Evolutionary conservation across 2,329 filamentous ascomycete genomes (phyloP), one percentile per base, ranked within the genome.

Genomic region (Plenodomus lindquistii): DNA sequence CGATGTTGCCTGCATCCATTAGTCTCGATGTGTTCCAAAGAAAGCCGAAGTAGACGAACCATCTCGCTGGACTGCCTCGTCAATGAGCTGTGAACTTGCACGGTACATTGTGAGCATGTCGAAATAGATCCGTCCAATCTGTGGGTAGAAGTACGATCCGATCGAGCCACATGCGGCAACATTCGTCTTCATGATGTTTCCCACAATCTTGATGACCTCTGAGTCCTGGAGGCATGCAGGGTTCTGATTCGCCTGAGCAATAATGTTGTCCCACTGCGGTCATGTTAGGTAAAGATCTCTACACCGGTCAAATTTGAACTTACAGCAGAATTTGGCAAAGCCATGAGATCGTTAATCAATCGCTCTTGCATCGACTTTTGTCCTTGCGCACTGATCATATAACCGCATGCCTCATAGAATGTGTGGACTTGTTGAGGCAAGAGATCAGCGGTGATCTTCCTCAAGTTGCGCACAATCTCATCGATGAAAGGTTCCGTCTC

Each of bases 181-280:
- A 65, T 99, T 99, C 1, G 94, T 99, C 83, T 99, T 99, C 94
- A 99, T 99, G 70, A 99, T 97, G 75, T 99, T 99, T 59, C 94
- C 94, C 55, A 99, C 92, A 60, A 99, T 87, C 79, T 99, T 99
- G 78, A 99, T 97, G 1, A 92, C 96, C 62, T 99, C 92, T 10
- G 86, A 80, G 66, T 97, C 91, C 72, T 97, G 91, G 11, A 99
- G 81, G 59, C 94, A 91, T 18, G 85, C 82, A 0, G 94, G 91
- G 69, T 97, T 87, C 52, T 87, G 81, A 45, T 90, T 94, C 19
- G 94, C 94, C 67, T 88, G 84, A 61, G 85, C 84, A 69, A 99
- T 99, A 65, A 99, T 97, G 65, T 87, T 85, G 69, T 97, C 92
- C 94, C 94, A 99, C 73, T 77, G 47, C 31, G 16, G 27, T 16